Evolutionary conservation across 163 green algal genomes (phyloP).

Genomic region (Scenedesmus sp.): DNA sequence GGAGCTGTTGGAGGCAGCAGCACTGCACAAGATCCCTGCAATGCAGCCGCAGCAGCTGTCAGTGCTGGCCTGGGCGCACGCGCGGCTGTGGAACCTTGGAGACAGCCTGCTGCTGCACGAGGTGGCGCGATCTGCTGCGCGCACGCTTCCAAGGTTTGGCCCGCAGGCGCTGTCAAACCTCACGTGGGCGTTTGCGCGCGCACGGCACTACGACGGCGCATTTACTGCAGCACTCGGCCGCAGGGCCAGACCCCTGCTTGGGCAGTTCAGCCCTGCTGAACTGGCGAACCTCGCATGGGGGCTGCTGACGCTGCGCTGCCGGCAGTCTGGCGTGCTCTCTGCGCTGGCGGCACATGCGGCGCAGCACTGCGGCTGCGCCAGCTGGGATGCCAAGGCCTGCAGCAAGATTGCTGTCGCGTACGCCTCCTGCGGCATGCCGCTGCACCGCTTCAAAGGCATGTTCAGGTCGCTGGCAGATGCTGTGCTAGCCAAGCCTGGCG

Average conservation of each 20-base stretch:
- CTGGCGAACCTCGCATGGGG: slow-evolving; percentile 59
- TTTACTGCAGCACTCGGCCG: slow-evolving; percentile 41
- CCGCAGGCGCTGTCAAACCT: slow-evolving; percentile 66
- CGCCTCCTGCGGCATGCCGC: neutral
- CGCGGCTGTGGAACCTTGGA: slow-evolving; percentile 13
- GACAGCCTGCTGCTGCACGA: slow-evolving; percentile 31
- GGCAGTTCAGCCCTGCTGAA: slow-evolving; percentile 58
- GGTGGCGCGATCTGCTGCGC: slow-evolving; percentile 3
- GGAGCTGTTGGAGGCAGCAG: slow-evolving; percentile 19
- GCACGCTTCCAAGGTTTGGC: neutral
- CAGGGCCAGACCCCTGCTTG: slow-evolving; percentile 3
- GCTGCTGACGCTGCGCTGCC: slow-evolving; percentile 51
- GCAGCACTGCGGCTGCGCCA: slow-evolving; percentile 8
- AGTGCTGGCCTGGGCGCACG: slow-evolving; percentile 29
- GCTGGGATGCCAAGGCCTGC: slow-evolving; percentile 24
- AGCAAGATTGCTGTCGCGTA: neutral
- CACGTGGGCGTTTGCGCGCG: slow-evolving; percentile 63
- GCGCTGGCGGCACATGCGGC: neutral
- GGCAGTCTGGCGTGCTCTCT: neutral
- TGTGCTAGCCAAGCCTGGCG: neutral
- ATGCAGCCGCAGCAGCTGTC: slow-evolving; percentile 33
- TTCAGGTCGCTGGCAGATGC: slow-evolving; percentile 15
- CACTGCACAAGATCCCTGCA: neutral
- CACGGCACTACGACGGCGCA: slow-evolving; percentile 62
- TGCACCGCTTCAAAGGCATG: slow-evolving; percentile 12